These are phyloP conservation scores for Cutaneotrichosporon sp. DNA, from an alignment of 1,284 basidiomycete species.

Conservation along the genomic window DNA sequence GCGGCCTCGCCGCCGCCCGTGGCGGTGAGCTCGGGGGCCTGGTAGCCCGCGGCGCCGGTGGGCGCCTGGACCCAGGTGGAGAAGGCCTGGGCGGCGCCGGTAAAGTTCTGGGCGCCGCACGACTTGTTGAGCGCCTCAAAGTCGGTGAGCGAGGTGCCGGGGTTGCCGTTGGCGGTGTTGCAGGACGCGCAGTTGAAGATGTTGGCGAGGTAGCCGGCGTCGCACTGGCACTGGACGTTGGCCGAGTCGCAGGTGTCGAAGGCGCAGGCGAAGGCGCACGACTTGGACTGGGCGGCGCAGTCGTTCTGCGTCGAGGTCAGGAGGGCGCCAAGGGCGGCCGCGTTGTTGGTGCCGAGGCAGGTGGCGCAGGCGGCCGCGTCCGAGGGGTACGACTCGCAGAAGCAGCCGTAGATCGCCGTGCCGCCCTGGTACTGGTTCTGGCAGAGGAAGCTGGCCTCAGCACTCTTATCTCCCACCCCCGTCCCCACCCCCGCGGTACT, in stretches of 20 bases:
- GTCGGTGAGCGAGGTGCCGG: constrained; percentile 34
- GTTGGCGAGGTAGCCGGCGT: constrained; percentile 44
- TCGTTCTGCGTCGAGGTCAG: constrained; percentile 36
- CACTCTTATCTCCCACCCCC: too few species aligned
- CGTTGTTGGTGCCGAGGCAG: constrained; percentile 47
- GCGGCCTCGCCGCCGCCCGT: constrained; percentile 48
- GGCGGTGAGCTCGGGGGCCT: constrained; percentile 46
- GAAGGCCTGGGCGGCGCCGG: constrained; percentile 38
- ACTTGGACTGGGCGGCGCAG: constrained; percentile 31
- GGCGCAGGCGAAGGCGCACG: constrained; percentile 46
- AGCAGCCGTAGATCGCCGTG: constrained; percentile 48
- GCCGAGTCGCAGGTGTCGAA: constrained; percentile 42
- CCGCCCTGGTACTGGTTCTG: constrained; percentile 30
- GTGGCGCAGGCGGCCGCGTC: constrained; percentile 42
- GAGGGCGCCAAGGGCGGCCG: constrained; percentile 38
- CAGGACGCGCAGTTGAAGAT: constrained; percentile 54
- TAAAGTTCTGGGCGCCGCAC: constrained; percentile 47
- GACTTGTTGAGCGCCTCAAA: constrained; percentile 44
- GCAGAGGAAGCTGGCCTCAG: constrained; percentile 19
- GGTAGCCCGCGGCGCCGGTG: constrained; percentile 36
- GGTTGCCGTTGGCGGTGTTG: constrained; percentile 51
- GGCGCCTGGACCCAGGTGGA: constrained; percentile 33
- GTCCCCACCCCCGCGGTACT: too few species aligned
- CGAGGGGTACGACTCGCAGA: constrained; percentile 47
- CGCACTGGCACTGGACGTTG: constrained; percentile 50